Evolutionary conservation across 78 protist genomes (phyloP).

Genomic region (Polysphondylium violaceum): DNA sequence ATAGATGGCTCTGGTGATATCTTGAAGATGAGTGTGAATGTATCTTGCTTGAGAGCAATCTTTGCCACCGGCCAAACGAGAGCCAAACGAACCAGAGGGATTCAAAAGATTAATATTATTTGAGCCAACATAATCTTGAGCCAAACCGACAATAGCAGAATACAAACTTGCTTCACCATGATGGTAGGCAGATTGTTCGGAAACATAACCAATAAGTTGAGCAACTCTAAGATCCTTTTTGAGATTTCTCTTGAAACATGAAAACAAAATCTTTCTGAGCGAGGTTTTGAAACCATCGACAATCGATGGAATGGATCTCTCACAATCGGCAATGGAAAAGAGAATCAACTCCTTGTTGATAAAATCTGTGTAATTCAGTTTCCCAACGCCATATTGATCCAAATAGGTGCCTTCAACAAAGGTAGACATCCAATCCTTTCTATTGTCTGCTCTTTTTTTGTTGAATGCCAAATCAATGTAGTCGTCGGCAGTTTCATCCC

Average conservation of each 20-base stretch:
- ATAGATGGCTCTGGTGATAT: constrained; percentile 92
- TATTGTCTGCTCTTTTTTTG: constrained; percentile 90
- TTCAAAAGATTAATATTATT: constrained; percentile 97
- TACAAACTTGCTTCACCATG: constrained; percentile 97
- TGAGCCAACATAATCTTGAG: constrained; percentile 97
- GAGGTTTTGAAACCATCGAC: constrained; percentile 99
- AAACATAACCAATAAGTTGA: constrained; percentile 98
- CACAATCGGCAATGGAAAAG: constrained; percentile 95
- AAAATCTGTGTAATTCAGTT: constrained; percentile 76
- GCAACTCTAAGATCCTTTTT: constrained; percentile 97
- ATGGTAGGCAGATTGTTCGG: constrained; percentile 97
- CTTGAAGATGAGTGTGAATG: constrained; percentile 93
- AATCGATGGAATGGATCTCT: constrained; percentile 97
- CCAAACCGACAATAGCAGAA: constrained; percentile 96
- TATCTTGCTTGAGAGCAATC: constrained; percentile 89
- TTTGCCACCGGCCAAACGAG: constrained; percentile 83
- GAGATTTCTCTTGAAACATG: constrained; percentile 98
- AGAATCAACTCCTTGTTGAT: constrained; percentile 96
- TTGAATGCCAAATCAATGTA: constrained; percentile 91
- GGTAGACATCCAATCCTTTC: constrained; percentile 96
- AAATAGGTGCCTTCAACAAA: constrained; percentile 74
- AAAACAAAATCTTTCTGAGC: constrained; percentile 97
- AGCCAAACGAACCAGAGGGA: constrained; percentile 98
- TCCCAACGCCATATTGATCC: constrained; percentile 36
- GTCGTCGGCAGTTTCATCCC: constrained; percentile 85